Evolutionary conservation across 306 rosid species (phyloP), one percentile per base, ranked within the genome.

Genomic region (Dryas alaskensis): DNA sequence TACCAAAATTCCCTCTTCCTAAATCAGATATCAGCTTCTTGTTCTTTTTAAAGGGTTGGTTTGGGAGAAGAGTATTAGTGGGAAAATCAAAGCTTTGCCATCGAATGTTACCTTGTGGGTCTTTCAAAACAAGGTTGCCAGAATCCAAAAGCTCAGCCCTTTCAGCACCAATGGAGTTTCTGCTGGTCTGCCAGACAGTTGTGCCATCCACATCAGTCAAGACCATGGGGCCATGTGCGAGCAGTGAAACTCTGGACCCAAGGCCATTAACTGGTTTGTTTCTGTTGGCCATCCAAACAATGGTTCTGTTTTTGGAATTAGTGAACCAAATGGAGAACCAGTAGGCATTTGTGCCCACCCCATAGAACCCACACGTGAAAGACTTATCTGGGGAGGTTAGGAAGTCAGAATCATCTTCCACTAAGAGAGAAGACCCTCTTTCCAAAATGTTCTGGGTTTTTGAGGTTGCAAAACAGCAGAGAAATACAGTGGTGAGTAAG

Each of bases 11-110:
- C 8, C 60, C 48, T 10, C 46, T 69, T 19, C 73, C 60, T 16
- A 51, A 14, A 67, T 8, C 4, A 8, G 60, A 69, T 7, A 9
- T 22, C 60, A 69, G 10, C 60, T 39, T 69, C 49, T 13, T 69
- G 73, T 8, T n/a, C 48, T 69, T 51, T 19, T 48, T 69, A 5
- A 69, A 50, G 0, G 3, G 14, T 2, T 69, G 51, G 62, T 65
- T 65, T 19, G 78, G 82, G 25, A 78, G 65, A 16, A 78, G 77
- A 7, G 77, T 78, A 10, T 72, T 48, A 27, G 82, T 78, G 3
- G 82, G 82, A 49, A 31, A 55, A 65, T 66, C 67, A 47, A 78
- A 78, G 44, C 82, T 78, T 9, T 72, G 77, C 78, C 73, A 78
- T 13, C 39, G 53, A 37, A 65, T 7, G 14, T 69, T 54, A 69